Evolutionary conservation across 768 basidiomycete species (phyloP), one percentile per base, ranked within the genome.

Genomic region (Termitomyces sp.): DNA sequence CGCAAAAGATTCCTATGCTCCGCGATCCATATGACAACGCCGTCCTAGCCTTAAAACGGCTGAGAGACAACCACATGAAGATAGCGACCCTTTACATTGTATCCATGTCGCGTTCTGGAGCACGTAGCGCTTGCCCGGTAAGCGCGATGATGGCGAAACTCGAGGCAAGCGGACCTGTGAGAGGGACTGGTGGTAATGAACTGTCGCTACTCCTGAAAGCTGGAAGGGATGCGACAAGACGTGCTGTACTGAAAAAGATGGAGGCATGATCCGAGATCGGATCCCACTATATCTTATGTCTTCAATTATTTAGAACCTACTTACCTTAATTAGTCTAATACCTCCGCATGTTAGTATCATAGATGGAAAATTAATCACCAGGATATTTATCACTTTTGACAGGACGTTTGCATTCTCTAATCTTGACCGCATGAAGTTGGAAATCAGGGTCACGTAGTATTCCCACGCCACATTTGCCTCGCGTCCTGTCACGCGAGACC

Each of bases 171-270:
- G 82, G 82, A 0, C 85, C 81, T 23, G 81, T 84, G 16, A 82
- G 85, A 43, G 96, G 96, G 2, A 98, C 96, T 0, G 96, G 96
- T 33, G 96, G 96, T 2, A 97, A 88, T 61, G 85, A 88, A 41
- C 75, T 98, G 23, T 84, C 92, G 13, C 72, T 82, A 12, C 83
- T 97, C 50, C 78, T 99, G 59, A 98, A 97, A 73, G 86, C 89
- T 20, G 92, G 91, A 13, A 82, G 96, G 59, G 95, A 97, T 65
- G 91, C 94, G 33, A 98, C 96, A 6, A 68, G 74, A 57, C 81
- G 91, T 10, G 76, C 89, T 10, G 70, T 84, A 61, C 64, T 90
- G 59, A 80, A 74, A 64, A 68, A 71, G 41, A 74, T 72, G 56
- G 36, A 56, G 9, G 43, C 32, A 41, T 46, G 20, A 47, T 33